These are phyloP conservation scores for Hyaloscypha hepaticicola DNA, from an alignment of 495 filamentous ascomycete species.

Conservation along the genomic window DNA sequence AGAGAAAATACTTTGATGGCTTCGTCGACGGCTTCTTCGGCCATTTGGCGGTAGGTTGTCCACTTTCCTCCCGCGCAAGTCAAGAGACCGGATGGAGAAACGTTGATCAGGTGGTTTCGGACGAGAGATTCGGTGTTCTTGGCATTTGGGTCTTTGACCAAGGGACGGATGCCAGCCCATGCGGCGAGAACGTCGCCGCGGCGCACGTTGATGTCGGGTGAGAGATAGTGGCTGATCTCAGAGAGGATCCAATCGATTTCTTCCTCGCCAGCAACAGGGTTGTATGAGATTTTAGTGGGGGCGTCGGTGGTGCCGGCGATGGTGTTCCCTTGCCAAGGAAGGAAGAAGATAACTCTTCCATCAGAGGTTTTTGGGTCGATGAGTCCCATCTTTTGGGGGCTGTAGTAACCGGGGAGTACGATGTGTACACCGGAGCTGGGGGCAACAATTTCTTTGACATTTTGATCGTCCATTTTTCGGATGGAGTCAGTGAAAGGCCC, in stretches of 20 bases:
- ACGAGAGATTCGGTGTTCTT: constrained; percentile 94
- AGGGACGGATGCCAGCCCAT: constrained; percentile 91
- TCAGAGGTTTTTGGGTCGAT: constrained; percentile 95
- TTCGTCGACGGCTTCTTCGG: constrained; percentile 93
- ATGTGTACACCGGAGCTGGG: constrained; percentile 94
- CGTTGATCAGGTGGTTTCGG: constrained; percentile 89
- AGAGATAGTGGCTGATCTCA: constrained; percentile 85
- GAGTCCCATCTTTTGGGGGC: constrained; percentile 90
- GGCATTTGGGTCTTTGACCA: constrained; percentile 92
- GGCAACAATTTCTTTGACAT: constrained; percentile 81
- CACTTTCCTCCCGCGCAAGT: constrained; percentile 98
- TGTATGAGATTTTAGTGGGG: constrained; percentile 73
- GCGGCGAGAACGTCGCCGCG: constrained; percentile 93
- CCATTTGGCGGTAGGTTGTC: constrained; percentile 99
- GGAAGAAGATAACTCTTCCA: constrained; percentile 97
- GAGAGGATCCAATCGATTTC: constrained; percentile 94
- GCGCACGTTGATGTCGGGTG: constrained; percentile 90
- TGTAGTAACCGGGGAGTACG: constrained; percentile 93
- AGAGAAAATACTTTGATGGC: constrained; percentile 77
- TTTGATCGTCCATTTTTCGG: constrained; percentile 79
- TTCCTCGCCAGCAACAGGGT: constrained; percentile 85
- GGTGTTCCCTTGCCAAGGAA: constrained; percentile 98
- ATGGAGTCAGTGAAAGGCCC: constrained; percentile 95
- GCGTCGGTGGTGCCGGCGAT: constrained; percentile 97
- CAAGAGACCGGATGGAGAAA: constrained; percentile 81